Percentiles rank a stretch among this genome's conserved stretches.
Evolutionary conservation across 192 early-diverging fungal species (phyloP).

Genomic region (Gamsiella multidivaricata): DNA sequence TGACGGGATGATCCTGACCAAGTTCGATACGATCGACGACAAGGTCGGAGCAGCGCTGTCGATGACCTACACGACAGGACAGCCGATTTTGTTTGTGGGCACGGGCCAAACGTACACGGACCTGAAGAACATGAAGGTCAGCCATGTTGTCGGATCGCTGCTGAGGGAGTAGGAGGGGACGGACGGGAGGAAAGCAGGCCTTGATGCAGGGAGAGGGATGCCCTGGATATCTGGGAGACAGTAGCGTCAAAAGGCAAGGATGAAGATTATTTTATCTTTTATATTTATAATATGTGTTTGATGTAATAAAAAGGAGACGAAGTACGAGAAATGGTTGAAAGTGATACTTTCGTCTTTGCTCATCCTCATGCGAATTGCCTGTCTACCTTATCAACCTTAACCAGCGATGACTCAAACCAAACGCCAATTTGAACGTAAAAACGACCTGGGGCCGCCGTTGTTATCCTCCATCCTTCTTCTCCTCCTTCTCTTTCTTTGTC

Average conservation of each 20-base stretch:
- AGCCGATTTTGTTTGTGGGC: slow-evolving; percentile 96
- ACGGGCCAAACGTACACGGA: slow-evolving; percentile 98
- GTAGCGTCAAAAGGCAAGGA: too few species aligned
- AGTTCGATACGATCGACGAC: slow-evolving; percentile 97
- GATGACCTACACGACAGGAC: slow-evolving; percentile 95
- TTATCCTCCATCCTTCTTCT: neutral
- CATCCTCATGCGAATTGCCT: too few species aligned
- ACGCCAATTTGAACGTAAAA: neutral
- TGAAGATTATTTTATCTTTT: neutral
- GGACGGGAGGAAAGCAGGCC: neutral
- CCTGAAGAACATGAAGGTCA: slow-evolving; percentile 86
- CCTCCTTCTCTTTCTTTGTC: neutral
- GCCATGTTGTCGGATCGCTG: slow-evolving; percentile 76
- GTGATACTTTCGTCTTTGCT: too few species aligned
- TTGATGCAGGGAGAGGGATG: too few species aligned
- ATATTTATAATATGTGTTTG: neutral
- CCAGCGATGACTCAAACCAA: neutral
- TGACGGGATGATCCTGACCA: slow-evolving; percentile 95
- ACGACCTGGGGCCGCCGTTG: neutral
- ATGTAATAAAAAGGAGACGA: neutral
- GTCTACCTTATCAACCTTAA: neutral
- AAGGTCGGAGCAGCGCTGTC: slow-evolving; percentile 96
- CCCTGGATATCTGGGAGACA: too few species aligned
- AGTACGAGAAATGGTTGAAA: too few species aligned
- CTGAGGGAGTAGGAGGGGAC: slow-evolving; percentile 60